These are phyloP conservation scores for Marchantia polymorpha DNA, from an alignment of 225 moss, liverwort and hornwort genomes.

Conservation along the genomic window DNA sequence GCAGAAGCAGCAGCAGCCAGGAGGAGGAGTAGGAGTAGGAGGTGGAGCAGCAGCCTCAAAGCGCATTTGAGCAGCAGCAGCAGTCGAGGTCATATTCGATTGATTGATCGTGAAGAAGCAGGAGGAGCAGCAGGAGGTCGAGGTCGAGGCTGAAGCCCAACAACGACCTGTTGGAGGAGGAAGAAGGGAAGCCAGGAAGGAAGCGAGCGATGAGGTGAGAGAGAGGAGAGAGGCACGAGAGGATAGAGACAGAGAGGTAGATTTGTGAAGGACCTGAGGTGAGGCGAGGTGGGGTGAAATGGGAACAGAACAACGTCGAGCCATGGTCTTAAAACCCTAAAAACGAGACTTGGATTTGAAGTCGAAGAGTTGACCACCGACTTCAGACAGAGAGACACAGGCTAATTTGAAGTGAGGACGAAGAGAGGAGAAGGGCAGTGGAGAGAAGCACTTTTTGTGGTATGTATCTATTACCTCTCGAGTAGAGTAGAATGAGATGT, in stretches of 20 bases:
- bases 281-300: not conserved
- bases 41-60: not conserved
- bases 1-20: not conserved
- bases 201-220: slow-evolving; percentile 2
- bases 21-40: not conserved
- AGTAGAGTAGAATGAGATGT: not conserved
- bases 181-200: not conserved
- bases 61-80: no score
- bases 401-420: slow-evolving; percentile 5
- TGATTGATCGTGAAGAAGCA: slow-evolving; percentile 11
- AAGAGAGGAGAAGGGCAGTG: no score
- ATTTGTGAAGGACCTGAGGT: not conserved
- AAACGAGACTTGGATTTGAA: not conserved
- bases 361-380: slow-evolving; percentile 9
- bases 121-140: no score
- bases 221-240: not conserved
- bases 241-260: no score
- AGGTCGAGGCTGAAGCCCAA: no score
- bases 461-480: not conserved
- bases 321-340: slow-evolving; percentile 13
- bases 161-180: no score
- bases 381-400: not conserved
- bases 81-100: not conserved
- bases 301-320: slow-evolving; percentile 9
- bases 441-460: not conserved